Conservation (phyloP, 805 yeast species). For the Candida fluviatilis region DNA sequence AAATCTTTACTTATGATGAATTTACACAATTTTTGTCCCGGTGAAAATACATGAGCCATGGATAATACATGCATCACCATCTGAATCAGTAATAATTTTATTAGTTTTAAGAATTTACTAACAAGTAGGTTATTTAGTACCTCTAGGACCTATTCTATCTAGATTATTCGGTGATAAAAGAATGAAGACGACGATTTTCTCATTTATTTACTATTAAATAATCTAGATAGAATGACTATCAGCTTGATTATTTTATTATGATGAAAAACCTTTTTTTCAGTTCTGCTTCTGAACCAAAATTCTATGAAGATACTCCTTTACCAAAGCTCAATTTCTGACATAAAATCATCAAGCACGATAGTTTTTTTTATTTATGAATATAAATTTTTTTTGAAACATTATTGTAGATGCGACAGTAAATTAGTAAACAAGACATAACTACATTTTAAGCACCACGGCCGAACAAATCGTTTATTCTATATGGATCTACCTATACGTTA, state of each 20-base stretch:
- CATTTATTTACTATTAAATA: background rate
- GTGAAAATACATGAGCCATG: conserved; percentile 17
- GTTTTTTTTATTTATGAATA: background rate
- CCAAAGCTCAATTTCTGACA: conserved; percentile 57
- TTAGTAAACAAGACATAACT: too few species aligned
- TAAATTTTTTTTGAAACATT: background rate
- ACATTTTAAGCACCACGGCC: background rate
- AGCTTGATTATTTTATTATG: conserved; percentile 33
- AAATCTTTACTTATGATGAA: conserved; percentile 1
- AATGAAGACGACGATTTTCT: too few species aligned
- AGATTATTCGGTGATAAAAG: background rate
- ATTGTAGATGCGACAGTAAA: background rate
- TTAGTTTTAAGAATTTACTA: conserved; percentile 1
- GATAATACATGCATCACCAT: conserved; percentile 96
- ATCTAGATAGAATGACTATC: background rate
- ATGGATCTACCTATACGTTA: too few species aligned
- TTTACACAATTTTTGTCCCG: conserved; percentile 4
- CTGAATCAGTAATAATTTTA: conserved; percentile 45
- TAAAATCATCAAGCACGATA: background rate
- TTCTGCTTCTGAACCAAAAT: conserved; percentile 92
- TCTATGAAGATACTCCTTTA: conserved; percentile 68
- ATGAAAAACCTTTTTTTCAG: conserved; percentile 71
- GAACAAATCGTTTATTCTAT: background rate
- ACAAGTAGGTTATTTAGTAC: background rate
- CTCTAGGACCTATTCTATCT: background rate